These are phyloP conservation scores for Annona cherimola DNA, from an alignment of 164 flowering plant species.

Conservation along the genomic window DNA sequence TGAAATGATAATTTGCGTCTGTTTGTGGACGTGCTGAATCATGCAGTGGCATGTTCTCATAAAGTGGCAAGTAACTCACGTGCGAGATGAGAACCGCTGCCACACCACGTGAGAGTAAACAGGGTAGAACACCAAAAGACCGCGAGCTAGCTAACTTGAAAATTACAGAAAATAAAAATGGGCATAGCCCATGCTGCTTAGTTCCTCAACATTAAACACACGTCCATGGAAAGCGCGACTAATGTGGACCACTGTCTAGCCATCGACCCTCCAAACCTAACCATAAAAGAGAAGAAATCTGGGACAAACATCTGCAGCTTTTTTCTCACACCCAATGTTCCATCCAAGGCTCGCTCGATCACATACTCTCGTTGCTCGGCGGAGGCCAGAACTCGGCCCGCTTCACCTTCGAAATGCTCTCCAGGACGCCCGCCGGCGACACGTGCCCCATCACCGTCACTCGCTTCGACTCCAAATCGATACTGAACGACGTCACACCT, in stretches of 20 bases:
- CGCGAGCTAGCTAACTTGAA: no score
- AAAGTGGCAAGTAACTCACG: no score
- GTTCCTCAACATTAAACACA: background rate
- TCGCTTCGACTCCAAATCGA: slow-evolving; percentile 71
- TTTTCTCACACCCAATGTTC: background rate
- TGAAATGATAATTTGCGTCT: no score
- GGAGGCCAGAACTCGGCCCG: slow-evolving; percentile 68
- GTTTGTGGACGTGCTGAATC: no score
- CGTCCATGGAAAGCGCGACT: background rate
- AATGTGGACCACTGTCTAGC: background rate
- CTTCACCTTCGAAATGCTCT: slow-evolving; percentile 80
- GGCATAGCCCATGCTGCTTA: no score
- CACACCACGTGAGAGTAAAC: no score
- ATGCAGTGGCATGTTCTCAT: no score
- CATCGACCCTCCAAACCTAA: background rate
- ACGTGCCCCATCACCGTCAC: slow-evolving; percentile 86
- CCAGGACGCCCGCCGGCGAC: slow-evolving; percentile 62
- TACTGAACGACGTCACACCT: slow-evolving; percentile 90
- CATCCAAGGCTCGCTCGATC: background rate
- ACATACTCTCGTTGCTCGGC: background rate
- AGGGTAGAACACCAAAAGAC: no score
- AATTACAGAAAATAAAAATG: no score
- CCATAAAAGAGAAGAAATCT: background rate
- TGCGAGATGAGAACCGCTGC: no score
- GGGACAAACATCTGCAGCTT: background rate